Evolutionary conservation across 768 basidiomycete genomes (phyloP).

Genomic region (Hericium alpestre): DNA sequence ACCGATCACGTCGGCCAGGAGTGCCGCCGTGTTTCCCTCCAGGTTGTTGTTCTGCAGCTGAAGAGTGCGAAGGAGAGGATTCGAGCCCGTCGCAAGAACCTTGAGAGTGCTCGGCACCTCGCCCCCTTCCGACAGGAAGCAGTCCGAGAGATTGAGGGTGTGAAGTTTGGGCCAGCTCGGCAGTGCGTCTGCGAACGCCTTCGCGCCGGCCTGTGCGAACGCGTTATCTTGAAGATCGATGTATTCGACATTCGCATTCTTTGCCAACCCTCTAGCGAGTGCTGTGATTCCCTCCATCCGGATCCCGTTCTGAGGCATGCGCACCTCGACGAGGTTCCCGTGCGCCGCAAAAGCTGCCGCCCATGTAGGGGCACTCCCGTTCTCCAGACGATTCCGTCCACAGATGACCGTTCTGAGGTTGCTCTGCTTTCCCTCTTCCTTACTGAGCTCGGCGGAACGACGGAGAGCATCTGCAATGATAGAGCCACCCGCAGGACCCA

Average conservation of each 20-base stretch:
- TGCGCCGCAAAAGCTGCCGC: slow-evolving; percentile 84
- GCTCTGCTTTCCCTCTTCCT: slow-evolving; percentile 59
- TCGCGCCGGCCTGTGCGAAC: slow-evolving; percentile 48
- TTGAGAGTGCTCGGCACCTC: slow-evolving; percentile 59
- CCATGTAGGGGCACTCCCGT: slow-evolving; percentile 76
- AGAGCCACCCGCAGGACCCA: slow-evolving; percentile 81
- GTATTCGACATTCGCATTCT: slow-evolving; percentile 53
- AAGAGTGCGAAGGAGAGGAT: slow-evolving; percentile 62
- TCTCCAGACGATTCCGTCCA: slow-evolving; percentile 92
- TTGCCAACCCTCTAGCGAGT: slow-evolving; percentile 64
- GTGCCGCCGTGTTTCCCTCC: slow-evolving; percentile 51
- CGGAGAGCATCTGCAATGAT: not conserved
- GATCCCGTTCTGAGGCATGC: slow-evolving; percentile 98
- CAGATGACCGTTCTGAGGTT: slow-evolving; percentile 76
- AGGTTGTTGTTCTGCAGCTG: slow-evolving; percentile 91
- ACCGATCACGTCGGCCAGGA: slow-evolving; percentile 58
- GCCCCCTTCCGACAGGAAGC: slow-evolving; percentile 75
- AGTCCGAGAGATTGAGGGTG: slow-evolving; percentile 87
- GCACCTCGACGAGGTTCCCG: slow-evolving; percentile 69
- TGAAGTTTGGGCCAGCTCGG: slow-evolving; percentile 59
- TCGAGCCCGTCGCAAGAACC: slow-evolving; percentile 57
- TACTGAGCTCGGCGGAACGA: slow-evolving; percentile 12
- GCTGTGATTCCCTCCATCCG: slow-evolving; percentile 81
- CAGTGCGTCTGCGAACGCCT: slow-evolving; percentile 54
- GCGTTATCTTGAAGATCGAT: slow-evolving; percentile 93